Conservation (phyloP, 2,329 filamentous ascomycete genomes). For the Phialophora verrucosa region DNA sequence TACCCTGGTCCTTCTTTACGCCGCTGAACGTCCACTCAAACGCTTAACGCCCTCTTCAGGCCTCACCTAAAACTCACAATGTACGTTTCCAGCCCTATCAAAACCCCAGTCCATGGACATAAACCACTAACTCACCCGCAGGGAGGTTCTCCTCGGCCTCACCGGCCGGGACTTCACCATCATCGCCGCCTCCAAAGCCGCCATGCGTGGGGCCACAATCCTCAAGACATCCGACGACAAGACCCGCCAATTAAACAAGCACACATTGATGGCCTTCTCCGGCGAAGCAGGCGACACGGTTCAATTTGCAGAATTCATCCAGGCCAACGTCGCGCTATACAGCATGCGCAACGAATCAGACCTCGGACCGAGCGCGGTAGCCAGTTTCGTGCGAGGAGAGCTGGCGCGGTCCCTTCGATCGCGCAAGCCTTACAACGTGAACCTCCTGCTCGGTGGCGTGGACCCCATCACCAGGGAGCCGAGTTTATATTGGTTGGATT, state of each 20-base stretch:
- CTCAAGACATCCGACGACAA: conserved; percentile 97
- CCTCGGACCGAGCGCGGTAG: conserved; percentile 84
- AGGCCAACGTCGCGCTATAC: conserved; percentile 97
- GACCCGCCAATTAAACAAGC: conserved; percentile 88
- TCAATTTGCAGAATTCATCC: conserved; percentile 99
- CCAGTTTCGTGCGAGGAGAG: conserved; percentile 92
- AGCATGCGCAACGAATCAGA: conserved; percentile 97
- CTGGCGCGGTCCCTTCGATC: conserved; percentile 89
- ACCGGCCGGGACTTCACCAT: conserved; percentile 99
- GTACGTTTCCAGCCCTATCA: neutral
- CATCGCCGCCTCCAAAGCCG: conserved; percentile 95
- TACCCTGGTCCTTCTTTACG: neutral
- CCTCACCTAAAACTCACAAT: conserved; percentile 8
- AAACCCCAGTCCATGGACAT: neutral
- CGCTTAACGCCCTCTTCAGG: neutral
- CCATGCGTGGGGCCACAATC: conserved; percentile 95
- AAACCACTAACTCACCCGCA: conserved; percentile 47
- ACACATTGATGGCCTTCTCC: conserved; percentile 92
- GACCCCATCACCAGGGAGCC: conserved; percentile 92
- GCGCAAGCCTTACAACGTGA: conserved; percentile 94
- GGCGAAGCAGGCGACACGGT: conserved; percentile 97
- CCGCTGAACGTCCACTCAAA: neutral
- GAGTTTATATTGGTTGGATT: conserved; percentile 95
- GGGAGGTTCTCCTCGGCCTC: conserved; percentile 97
- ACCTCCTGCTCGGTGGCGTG: conserved; percentile 90